Conservation (phyloP, 148 eudicot genomes). For the Oxyria digyna region DNA sequence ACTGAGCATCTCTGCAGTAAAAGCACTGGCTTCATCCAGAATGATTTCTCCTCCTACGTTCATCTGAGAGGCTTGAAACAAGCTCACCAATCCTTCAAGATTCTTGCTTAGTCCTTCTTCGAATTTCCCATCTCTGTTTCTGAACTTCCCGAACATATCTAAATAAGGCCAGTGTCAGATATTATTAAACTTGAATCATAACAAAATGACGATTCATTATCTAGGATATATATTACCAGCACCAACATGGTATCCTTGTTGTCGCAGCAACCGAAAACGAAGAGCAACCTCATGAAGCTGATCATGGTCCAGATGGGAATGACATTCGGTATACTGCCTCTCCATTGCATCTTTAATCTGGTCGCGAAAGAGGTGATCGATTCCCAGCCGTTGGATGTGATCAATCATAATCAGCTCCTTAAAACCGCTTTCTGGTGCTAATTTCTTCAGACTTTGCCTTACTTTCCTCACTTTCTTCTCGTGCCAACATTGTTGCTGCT, state of each 20-base stretch:
- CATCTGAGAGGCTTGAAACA: constrained; percentile 56
- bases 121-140: constrained; percentile 27
- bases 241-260: constrained; percentile 1
- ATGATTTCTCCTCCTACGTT: constrained; percentile 41
- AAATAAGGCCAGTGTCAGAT: not conserved
- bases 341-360: not conserved
- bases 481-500: not conserved
- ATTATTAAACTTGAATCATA: no score
- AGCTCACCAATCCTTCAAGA: constrained; percentile 32
- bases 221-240: no score
- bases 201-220: no score
- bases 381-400: constrained; percentile 1
- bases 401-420: not conserved
- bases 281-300: constrained; percentile 2
- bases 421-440: not conserved
- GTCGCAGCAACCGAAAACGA: constrained; percentile 9
- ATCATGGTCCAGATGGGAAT: not conserved
- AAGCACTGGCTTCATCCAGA: constrained; percentile 31
- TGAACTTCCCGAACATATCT: constrained; percentile 40
- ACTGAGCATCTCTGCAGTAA: constrained; percentile 1
- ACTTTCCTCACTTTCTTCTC: not conserved
- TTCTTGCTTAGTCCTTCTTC: constrained; percentile 21
- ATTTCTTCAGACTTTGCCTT: not conserved
- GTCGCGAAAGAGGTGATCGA: not conserved
- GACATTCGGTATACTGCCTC: not conserved